Conservation (phyloP, 2,329 filamentous ascomycete genomes). For the Microthyrium microscopicum region DNA sequence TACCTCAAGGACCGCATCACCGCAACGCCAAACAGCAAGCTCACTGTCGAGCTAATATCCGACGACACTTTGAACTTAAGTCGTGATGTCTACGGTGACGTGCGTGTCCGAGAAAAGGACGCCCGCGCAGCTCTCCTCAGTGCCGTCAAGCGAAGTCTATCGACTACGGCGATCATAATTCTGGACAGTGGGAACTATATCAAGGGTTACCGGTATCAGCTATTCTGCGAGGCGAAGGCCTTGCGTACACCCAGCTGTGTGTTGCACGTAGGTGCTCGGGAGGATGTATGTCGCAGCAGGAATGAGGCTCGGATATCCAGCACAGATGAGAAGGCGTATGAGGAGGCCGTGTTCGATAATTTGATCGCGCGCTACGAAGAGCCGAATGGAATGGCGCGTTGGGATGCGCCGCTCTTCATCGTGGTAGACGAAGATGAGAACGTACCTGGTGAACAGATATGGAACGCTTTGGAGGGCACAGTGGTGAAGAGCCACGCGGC, state of each 20-base stretch:
- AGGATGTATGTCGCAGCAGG: slow-evolving; percentile 38
- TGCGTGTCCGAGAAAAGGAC: slow-evolving; percentile 69
- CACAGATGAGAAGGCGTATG: slow-evolving; percentile 24
- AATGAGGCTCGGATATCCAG: slow-evolving; percentile 34
- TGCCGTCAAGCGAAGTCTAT: slow-evolving; percentile 61
- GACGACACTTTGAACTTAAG: slow-evolving; percentile 55
- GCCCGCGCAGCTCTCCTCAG: slow-evolving; percentile 60
- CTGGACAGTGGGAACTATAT: slow-evolving; percentile 76
- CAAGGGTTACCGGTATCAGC: slow-evolving; percentile 76
- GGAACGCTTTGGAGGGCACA: slow-evolving; percentile 50
- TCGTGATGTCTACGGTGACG: slow-evolving; percentile 57
- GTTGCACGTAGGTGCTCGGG: slow-evolving; percentile 40
- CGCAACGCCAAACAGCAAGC: slow-evolving; percentile 25
- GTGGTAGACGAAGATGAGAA: slow-evolving; percentile 59
- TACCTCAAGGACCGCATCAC: slow-evolving; percentile 37
- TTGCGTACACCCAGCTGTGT: slow-evolving; percentile 60
- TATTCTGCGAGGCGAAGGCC: slow-evolving; percentile 73
- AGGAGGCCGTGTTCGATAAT: slow-evolving; percentile 54
- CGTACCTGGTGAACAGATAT: slow-evolving; percentile 52
- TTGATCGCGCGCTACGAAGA: slow-evolving; percentile 72
- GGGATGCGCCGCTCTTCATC: slow-evolving; percentile 72
- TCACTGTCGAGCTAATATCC: slow-evolving; percentile 58
- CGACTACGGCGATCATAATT: slow-evolving; percentile 58
- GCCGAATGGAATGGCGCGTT: slow-evolving; percentile 68
- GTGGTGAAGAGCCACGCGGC: slow-evolving; percentile 57